Evolutionary conservation across 2,329 filamentous ascomycete genomes (phyloP).

Genomic region (Pyrenophora seminiperda): DNA sequence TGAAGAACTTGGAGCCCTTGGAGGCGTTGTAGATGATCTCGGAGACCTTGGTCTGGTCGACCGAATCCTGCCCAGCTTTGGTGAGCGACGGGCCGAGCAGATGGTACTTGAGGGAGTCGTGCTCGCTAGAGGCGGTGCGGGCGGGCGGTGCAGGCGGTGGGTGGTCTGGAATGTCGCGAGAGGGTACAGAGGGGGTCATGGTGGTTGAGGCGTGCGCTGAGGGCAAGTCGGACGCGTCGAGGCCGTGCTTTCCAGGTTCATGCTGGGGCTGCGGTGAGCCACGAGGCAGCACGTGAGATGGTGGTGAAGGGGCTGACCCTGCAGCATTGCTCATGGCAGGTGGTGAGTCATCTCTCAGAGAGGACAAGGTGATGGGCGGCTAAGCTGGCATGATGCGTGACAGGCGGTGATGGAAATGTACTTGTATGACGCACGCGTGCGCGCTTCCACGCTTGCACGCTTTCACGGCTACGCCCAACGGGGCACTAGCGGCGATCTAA

Average conservation of each 20-base stretch:
- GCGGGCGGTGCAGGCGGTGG: constrained; percentile 26
- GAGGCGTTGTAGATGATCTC: constrained; percentile 97
- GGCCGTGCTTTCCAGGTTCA: constrained; percentile 15
- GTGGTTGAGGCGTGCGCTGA: constrained; percentile 14
- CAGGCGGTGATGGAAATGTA: constrained; percentile 16
- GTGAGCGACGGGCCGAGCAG: constrained; percentile 88
- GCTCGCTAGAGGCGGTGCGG: constrained; percentile 41
- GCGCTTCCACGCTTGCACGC: constrained; percentile 26
- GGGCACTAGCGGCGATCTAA: constrained; percentile 18
- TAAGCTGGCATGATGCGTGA: constrained; percentile 13
- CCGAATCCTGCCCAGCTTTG: constrained; percentile 89
- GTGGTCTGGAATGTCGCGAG: constrained; percentile 9
- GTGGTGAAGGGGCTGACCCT: constrained; percentile 19
- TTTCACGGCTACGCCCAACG: constrained; percentile 18
- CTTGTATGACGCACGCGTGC: constrained; percentile 21
- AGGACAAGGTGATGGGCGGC: constrained; percentile 9
- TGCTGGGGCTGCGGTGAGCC: constrained; percentile 10
- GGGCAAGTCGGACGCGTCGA: constrained; percentile 19
- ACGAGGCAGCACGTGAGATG: constrained; percentile 15
- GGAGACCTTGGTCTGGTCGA: constrained; percentile 93
- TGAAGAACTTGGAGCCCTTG: constrained; percentile 96
- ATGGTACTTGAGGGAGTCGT: constrained; percentile 82
- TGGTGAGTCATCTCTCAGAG: constrained; percentile 23
- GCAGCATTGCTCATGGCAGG: constrained; percentile 32
- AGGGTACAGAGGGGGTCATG: constrained; percentile 14